Conservation (phyloP, 108 stramenopile species). For the Nitzschia sp. region DNA sequence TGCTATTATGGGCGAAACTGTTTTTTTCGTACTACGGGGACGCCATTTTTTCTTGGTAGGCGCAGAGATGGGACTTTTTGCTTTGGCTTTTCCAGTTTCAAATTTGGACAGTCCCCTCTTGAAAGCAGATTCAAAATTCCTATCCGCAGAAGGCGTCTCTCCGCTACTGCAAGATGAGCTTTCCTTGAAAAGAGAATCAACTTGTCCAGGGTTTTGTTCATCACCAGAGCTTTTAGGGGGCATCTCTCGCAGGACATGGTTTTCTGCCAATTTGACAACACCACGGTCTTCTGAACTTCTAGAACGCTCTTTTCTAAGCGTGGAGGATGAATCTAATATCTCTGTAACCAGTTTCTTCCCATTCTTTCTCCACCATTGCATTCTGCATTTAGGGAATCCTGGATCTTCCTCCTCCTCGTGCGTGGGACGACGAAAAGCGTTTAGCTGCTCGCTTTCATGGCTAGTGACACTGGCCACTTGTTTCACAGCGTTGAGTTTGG, state of each 20-base stretch:
- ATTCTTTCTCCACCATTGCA: conserved; percentile 9
- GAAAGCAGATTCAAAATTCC: conserved; percentile 10
- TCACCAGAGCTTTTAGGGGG: background rate
- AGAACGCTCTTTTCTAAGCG: too few relatives aligned
- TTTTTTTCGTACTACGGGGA: too few relatives aligned
- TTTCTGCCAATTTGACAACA: too few relatives aligned
- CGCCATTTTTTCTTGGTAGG: too few relatives aligned
- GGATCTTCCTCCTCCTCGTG: background rate
- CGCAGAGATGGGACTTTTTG: background rate
- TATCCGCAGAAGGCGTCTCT: background rate
- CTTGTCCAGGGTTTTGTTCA: too few relatives aligned
- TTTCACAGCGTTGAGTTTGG: background rate
- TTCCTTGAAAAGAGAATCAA: background rate
- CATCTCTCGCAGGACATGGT: too few relatives aligned
- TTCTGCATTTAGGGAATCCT: background rate
- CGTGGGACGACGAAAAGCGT: too few relatives aligned
- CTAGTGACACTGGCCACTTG: background rate
- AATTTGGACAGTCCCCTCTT: conserved; percentile 1
- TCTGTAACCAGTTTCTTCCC: background rate
- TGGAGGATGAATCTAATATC: too few relatives aligned
- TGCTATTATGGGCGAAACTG: too few relatives aligned
- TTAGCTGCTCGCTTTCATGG: too few relatives aligned
- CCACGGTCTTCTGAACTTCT: too few relatives aligned
- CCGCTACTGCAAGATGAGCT: background rate
- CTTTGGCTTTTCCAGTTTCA: background rate